phyloP scores from a whole-genome alignment of 2,329 filamentous ascomycete genomes.

The Ophiognomonia clavigignenti-juglandacearum region DNA sequence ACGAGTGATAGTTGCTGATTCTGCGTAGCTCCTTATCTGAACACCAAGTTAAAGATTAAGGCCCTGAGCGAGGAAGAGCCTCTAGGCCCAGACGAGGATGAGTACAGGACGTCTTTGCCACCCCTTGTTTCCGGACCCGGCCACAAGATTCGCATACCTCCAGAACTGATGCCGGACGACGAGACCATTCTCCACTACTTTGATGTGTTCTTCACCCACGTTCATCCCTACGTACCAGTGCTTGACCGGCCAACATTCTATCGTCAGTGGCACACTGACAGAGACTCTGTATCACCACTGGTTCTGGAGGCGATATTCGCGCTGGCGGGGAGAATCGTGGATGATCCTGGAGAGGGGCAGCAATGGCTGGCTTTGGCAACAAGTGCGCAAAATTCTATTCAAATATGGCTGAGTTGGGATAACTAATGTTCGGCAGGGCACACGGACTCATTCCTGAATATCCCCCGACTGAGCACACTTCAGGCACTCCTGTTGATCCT shows the following conservation, averaged over 20 bases:
- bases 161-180: slow-evolving; percentile 87
- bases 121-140: slow-evolving; percentile 64
- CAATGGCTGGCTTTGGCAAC: slow-evolving; percentile 91
- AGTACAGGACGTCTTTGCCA: slow-evolving; percentile 67
- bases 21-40: slow-evolving; percentile 72
- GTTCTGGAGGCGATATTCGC: slow-evolving; percentile 89
- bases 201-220: slow-evolving; percentile 81
- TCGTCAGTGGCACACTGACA: slow-evolving; percentile 80
- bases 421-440: slow-evolving; percentile 58
- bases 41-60: slow-evolving; percentile 45
- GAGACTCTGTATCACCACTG: slow-evolving; percentile 81
- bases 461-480: slow-evolving; percentile 83
- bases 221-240: slow-evolving; percentile 90
- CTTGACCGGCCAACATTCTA: slow-evolving; percentile 79
- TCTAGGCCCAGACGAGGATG: slow-evolving; percentile 65
- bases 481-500: slow-evolving; percentile 83
- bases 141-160: slow-evolving; percentile 79
- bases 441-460: slow-evolving; percentile 88
- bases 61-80: slow-evolving; percentile 54
- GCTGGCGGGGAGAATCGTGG: slow-evolving; percentile 76
- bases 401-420: not conserved
- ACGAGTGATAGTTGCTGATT: slow-evolving; percentile 6
- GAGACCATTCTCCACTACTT: slow-evolving; percentile 80
- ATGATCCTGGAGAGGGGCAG: slow-evolving; percentile 77
- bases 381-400: slow-evolving; percentile 46